Evolutionary conservation across 2,329 filamentous ascomycete species (phyloP).

Genomic region (Samsoniella hepiali): DNA sequence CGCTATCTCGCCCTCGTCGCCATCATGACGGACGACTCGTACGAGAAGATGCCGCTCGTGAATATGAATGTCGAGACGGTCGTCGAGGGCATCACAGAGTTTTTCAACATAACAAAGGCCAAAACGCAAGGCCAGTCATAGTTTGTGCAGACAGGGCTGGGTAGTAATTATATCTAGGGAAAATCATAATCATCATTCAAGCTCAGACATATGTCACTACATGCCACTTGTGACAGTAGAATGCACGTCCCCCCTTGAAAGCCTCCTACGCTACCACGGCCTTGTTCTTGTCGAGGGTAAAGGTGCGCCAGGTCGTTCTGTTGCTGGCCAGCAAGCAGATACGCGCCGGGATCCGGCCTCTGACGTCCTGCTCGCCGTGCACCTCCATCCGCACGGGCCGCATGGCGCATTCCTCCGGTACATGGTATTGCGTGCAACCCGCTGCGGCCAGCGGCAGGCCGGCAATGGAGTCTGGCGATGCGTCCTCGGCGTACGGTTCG

Average conservation of each 20-base stretch:
- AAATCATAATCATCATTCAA: constrained; percentile 2
- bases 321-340: constrained; percentile 51
- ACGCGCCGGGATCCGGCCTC: constrained; percentile 47
- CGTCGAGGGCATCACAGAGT: constrained; percentile 73
- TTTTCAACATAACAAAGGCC: constrained; percentile 70
- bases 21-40: constrained; percentile 81
- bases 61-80: constrained; percentile 85
- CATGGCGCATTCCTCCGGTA: constrained; percentile 29
- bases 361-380: constrained; percentile 40
- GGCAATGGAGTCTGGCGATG: constrained; percentile 14
- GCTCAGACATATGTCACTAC: background rate
- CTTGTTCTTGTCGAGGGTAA: constrained; percentile 23
- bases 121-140: constrained; percentile 33
- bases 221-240: background rate
- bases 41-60: constrained; percentile 78
- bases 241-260: background rate
- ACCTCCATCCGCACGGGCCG: constrained; percentile 51
- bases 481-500: constrained; percentile 31
- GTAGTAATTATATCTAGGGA: background rate
- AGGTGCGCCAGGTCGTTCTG: constrained; percentile 46
- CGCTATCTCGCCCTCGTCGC: constrained; percentile 77
- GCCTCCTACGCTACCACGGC: background rate
- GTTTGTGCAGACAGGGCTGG: background rate
- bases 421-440: constrained; percentile 23
- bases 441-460: constrained; percentile 19